These are phyloP conservation scores for Magnolia kwangsiensis DNA, from an alignment of 164 flowering plant species.

Conservation along the genomic window DNA sequence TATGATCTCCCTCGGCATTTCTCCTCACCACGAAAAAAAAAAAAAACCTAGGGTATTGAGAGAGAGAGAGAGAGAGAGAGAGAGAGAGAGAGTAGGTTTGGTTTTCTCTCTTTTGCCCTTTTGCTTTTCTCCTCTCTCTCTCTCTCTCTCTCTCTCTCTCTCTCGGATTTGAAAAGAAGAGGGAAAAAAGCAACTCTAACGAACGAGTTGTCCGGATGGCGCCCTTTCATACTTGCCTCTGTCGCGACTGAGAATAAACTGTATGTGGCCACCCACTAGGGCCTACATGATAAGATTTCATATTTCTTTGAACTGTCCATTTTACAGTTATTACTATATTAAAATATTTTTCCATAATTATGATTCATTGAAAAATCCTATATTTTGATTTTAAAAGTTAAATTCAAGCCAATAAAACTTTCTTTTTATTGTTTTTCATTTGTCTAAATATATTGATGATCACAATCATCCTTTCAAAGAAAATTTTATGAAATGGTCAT, in stretches of 20 bases:
- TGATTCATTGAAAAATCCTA: no score
- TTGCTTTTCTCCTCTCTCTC: neutral
- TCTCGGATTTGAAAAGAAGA: conserved; percentile 20
- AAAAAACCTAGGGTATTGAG: neutral
- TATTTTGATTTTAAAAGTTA: no score
- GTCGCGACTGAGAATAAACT: no score
- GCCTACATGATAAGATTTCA: no score
- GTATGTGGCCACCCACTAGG: no score
- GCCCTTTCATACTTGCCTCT: no score
- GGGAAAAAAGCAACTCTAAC: conserved; percentile 9
- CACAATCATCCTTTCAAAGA: neutral
- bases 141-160: neutral
- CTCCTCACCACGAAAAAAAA: conserved; percentile 4
- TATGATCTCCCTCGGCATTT: conserved; percentile 95
- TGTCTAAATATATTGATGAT: no score
- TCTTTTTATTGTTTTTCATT: no score
- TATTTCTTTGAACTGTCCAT: no score
- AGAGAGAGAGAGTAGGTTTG: neutral
- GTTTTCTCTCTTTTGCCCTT: neutral
- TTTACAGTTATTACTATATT: no score
- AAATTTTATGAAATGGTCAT: neutral
- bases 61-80: conserved; percentile 1
- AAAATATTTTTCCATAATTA: no score
- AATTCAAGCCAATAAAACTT: no score
- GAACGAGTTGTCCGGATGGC: neutral